Conservation (phyloP, 2,329 filamentous ascomycete species). For the Penicillium glabrum region DNA sequence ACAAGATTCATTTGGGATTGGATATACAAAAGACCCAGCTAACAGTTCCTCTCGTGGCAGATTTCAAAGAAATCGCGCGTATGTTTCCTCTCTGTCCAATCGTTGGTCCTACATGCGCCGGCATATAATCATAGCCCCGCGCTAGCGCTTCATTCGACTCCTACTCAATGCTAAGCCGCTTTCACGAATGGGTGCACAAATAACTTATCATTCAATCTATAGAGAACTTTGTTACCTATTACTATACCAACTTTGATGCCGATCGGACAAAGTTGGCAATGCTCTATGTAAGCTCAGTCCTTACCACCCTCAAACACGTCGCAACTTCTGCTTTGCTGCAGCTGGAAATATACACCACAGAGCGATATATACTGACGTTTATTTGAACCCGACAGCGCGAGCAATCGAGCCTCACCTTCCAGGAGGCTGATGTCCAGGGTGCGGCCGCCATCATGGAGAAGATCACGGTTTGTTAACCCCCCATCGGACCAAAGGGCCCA, state of each 20-base stretch:
- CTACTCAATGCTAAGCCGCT: too few relatives aligned
- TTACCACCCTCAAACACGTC: neutral
- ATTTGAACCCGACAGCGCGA: conserved; percentile 58
- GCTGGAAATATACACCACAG: neutral
- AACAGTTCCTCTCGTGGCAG: conserved; percentile 23
- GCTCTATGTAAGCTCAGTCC: conserved; percentile 72
- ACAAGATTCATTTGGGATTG: neutral
- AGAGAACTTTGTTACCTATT: conserved; percentile 89
- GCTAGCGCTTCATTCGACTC: neutral
- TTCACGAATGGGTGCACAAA: too few relatives aligned
- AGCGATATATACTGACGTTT: too few relatives aligned
- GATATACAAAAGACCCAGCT: conserved; percentile 3
- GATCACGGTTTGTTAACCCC: conserved; percentile 62
- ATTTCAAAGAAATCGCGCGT: conserved; percentile 42
- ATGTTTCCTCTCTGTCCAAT: conserved; percentile 21
- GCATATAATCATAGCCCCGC: conserved; percentile 7
- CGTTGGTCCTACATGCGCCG: too few relatives aligned
- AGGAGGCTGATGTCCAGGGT: conserved; percentile 68
- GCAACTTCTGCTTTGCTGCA: neutral
- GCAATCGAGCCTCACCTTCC: conserved; percentile 91
- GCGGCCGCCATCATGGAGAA: conserved; percentile 71
- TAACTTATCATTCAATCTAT: conserved; percentile 16
- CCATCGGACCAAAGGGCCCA: neutral
- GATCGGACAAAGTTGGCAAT: conserved; percentile 63
- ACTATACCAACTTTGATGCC: conserved; percentile 83